Evolutionary conservation across 257 asterid species (phyloP).

Genomic region (Fraxinus pennsylvanica): DNA sequence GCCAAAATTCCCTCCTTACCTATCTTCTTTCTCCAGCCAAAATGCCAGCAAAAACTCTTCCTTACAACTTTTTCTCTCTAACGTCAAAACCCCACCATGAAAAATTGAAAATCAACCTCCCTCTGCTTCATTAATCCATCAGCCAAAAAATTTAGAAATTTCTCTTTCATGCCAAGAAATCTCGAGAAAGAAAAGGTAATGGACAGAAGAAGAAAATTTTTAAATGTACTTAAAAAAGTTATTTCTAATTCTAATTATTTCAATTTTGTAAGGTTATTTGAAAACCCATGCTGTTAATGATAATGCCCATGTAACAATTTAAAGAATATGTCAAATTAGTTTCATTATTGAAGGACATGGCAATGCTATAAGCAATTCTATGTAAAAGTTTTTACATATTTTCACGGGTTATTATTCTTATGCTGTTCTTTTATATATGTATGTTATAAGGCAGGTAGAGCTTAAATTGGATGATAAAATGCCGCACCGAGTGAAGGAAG

Average conservation of each 20-base stretch:
- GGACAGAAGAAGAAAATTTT: not conserved
- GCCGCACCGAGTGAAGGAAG: slow-evolving; percentile 65
- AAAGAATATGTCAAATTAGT: not conserved
- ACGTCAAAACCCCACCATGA: slow-evolving; percentile 14
- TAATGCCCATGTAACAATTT: not conserved
- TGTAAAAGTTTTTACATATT: not conserved
- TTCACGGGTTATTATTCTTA: not conserved
- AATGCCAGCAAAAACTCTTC: not conserved
- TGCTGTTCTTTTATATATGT: not conserved
- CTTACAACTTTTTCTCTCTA: slow-evolving; percentile 12
- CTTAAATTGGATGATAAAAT: slow-evolving; percentile 31
- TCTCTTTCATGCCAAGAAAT: not conserved
- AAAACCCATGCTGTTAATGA: not conserved
- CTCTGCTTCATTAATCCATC: not conserved
- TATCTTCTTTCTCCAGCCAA: slow-evolving; percentile 28
- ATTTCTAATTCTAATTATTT: not conserved
- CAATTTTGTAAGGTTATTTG: not conserved
- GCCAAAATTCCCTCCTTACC: slow-evolving; percentile 73
- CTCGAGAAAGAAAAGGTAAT: not conserved
- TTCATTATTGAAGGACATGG: not conserved
- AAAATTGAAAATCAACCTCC: not conserved
- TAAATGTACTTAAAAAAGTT: not conserved
- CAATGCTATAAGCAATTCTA: not conserved
- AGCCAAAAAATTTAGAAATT: not conserved
- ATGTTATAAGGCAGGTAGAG: not conserved